Conservation (phyloP, 1,139 yeast genomes). For the Taphrina pruni region DNA sequence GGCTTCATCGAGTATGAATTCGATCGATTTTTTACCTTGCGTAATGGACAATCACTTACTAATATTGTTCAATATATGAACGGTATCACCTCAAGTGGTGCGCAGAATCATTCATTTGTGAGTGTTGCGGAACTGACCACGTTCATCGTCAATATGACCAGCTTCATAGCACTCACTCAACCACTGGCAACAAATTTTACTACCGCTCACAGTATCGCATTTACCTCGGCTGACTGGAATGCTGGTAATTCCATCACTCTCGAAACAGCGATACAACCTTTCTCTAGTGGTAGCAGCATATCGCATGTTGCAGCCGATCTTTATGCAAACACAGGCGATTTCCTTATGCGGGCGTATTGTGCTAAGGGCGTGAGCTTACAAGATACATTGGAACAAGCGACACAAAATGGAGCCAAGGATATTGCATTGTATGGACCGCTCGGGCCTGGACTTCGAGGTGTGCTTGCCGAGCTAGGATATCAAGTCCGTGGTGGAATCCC, state of each 20-base stretch:
- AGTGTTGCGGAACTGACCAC: slow-evolving; percentile 9
- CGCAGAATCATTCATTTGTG: neutral
- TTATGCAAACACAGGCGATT: slow-evolving; percentile 34
- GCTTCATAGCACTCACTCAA: neutral
- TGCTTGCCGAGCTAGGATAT: slow-evolving; percentile 37
- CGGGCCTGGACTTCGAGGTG: slow-evolving; percentile 41
- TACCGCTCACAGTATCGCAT: slow-evolving; percentile 14
- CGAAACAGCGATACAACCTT: slow-evolving; percentile 31
- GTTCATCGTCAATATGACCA: slow-evolving; percentile 8
- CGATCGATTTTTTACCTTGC: slow-evolving; percentile 25
- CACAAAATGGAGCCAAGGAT: slow-evolving; percentile 1
- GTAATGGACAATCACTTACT: neutral
- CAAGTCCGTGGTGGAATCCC: slow-evolving; percentile 37
- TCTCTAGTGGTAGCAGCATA: slow-evolving; percentile 34
- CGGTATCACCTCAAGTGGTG: neutral
- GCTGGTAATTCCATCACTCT: slow-evolving; percentile 9
- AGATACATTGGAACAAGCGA: slow-evolving; percentile 5
- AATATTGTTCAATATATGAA: slow-evolving; percentile 1
- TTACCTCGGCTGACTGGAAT: neutral
- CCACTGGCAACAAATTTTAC: slow-evolving; percentile 16
- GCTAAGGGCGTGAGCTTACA: slow-evolving; percentile 31
- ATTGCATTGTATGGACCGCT: slow-evolving; percentile 37
- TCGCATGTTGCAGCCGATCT: slow-evolving; percentile 36
- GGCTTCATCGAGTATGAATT: slow-evolving; percentile 41
- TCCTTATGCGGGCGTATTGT: slow-evolving; percentile 35